Evolutionary conservation across 805 yeast genomes (phyloP).

Genomic region (Ogataea sp.): DNA sequence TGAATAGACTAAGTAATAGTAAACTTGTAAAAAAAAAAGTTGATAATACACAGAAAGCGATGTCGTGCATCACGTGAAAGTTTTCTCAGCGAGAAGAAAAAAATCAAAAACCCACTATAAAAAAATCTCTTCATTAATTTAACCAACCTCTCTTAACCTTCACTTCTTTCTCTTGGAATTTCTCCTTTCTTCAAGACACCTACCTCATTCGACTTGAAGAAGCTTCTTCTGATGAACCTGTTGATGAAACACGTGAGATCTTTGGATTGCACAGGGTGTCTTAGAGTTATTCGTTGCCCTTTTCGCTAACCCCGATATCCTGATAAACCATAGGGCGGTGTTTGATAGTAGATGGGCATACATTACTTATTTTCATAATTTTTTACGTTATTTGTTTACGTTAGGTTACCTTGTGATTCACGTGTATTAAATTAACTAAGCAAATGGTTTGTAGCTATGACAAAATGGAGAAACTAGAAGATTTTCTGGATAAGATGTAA

Average conservation of each 20-base stretch:
- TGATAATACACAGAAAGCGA: no score
- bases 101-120: neutral
- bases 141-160: neutral
- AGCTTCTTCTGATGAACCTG: neutral
- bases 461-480: no score
- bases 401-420: no score
- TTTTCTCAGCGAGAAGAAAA: no score
- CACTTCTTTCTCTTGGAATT: neutral
- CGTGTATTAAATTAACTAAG: no score
- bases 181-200: neutral
- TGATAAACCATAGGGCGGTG: constrained; percentile 24
- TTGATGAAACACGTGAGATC: neutral
- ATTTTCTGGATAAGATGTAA: no score
- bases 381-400: neutral
- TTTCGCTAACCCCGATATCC: constrained; percentile 30
- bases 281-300: constrained; percentile 13
- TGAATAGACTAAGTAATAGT: no score
- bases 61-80: no score
- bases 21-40: no score
- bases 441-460: no score
- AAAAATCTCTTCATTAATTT: neutral
- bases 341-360: constrained; percentile 31
- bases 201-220: neutral
- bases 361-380: constrained; percentile 7
- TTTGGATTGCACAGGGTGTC: neutral